Base-by-base conservation (phyloP, 371 early-diverging fungal species). In the Lichtheimia hyalospora region DNA sequence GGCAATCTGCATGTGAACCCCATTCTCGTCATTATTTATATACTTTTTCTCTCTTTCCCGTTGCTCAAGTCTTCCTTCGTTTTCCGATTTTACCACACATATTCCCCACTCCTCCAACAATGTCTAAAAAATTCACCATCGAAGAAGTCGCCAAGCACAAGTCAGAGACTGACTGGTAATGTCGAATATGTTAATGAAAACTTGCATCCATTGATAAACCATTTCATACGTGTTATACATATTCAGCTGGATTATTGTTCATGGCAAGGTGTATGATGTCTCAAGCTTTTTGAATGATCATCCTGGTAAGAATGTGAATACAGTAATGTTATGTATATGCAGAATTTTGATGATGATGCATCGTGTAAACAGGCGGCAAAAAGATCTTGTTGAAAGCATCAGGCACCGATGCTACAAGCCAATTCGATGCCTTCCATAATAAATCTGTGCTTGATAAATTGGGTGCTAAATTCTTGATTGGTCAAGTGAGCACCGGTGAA, bases 391-490 rank as follows among this genome's bases (percentile, higher is more conserved):
- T 91, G 39, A 91, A 90, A 71, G 88, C 88, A 28, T 92, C 90
- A 28, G 97, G 97, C 42, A 84, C 73, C 14, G 95, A 96, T 69
- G 94, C 95, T 34, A 82, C 92, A 24, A 91, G 93, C 71, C 90
- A 93, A 72, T 96, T 96, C 70, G 88, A 92, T 54, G 81, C 88
- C 49, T 92, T 95, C 70, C 95, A 96, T 74, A 87, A 87, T 28
- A 62, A 61, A 25, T 44, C 79, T 34, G 79, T 87, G 21, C 76
- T 89, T 58, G 81, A 84, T 61, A 78, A 84, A 54, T 72, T 83
- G n/a, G 82, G 84, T 24, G 67, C 79, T 21, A 72, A 81, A 13
- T 75, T 85, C 60, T 75, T 77, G 63, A 83, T 89, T 43, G 89
- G 89, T 49, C 70, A 66, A 46, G 59, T 89, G 49, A 84, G 83